phyloP scores from a whole-genome alignment of 305 asterid genomes.

The Rubia peregrina region DNA sequence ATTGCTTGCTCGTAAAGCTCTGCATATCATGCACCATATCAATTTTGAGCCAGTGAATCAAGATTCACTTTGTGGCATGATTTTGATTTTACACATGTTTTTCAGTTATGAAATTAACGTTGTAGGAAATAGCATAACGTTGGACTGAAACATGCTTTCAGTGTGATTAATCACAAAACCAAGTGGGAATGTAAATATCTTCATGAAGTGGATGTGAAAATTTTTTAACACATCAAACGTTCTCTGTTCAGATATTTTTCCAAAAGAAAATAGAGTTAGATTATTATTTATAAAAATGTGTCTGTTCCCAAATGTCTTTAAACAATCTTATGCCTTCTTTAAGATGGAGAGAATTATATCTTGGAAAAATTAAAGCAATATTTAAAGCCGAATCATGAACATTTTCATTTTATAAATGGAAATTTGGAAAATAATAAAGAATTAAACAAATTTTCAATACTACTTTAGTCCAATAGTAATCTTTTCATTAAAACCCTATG shows the following conservation, averaged over 20 bases:
- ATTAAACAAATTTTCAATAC: not conserved
- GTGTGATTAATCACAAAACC: not conserved
- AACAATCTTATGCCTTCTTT: too few relatives aligned
- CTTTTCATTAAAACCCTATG: not conserved
- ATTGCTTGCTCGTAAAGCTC: constrained; percentile 93
- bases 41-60: not conserved
- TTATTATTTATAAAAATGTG: not conserved
- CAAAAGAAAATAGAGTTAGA: not conserved
- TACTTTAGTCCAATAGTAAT: not conserved
- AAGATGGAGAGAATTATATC: not conserved
- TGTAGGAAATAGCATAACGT: not conserved
- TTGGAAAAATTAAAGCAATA: not conserved
- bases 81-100: not conserved
- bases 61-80: not conserved
- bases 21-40: constrained; percentile 15
- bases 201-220: not conserved
- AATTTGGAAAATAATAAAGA: too few relatives aligned
- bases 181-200: not conserved
- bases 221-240: too few relatives aligned
- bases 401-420: not conserved
- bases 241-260: too few relatives aligned
- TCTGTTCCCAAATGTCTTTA: not conserved
- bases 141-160: not conserved
- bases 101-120: not conserved
- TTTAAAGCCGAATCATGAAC: not conserved